Base-by-base conservation (phyloP, 768 basidiomycete genomes). In the Candolleomyces aberdarensis region DNA sequence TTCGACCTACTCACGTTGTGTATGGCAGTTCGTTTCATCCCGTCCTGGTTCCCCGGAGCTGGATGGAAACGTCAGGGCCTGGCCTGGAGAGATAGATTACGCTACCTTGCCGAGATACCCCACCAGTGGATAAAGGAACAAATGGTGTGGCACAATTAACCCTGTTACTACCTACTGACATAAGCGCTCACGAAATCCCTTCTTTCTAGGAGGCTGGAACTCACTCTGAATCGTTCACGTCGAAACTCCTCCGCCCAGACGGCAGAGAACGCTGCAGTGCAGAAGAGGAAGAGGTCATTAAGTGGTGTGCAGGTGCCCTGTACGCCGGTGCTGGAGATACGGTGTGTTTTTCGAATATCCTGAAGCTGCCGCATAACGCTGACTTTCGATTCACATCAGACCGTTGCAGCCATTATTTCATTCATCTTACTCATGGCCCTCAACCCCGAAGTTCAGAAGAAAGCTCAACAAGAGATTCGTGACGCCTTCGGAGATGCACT, bases 401-500 rank as follows among this genome's bases (percentile, higher is more conserved):
- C 79, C 5, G 76, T 82, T 1, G 82, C 83, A 4, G 75, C 78
- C 9, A 65, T 80, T 0, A 70, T 76, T 1, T 77, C 79, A 0
- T 83, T 84, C 63, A 54, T 83, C 20, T 76, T 80, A 31, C 75
- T 82, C 14, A 83, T 84, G 81, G 75, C 78, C 7, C 65, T 80
- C 8, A 65, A 82, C 64, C 82, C 81, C 1, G 67, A 71, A 0
- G 69, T 79, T 3, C 83, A 83, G 63, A 53, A 39, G 6, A 70
- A 66, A 17, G 74, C 74, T 3, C 81, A 79, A 59, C 58, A 53
- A 17, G 79, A 85, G 62, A 62, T 85, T n/a, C 78, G 80, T 60
- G 63, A 65, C 29, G 62, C 74, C 17, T 65, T 41, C 36, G 47
- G 56, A 22, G 44, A 71, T 5, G 80, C 44, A 20, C 17, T 46